Evolutionary conservation across 225 moss, liverwort and hornwort species (phyloP).

Genomic region (Straminergon stramineum): DNA sequence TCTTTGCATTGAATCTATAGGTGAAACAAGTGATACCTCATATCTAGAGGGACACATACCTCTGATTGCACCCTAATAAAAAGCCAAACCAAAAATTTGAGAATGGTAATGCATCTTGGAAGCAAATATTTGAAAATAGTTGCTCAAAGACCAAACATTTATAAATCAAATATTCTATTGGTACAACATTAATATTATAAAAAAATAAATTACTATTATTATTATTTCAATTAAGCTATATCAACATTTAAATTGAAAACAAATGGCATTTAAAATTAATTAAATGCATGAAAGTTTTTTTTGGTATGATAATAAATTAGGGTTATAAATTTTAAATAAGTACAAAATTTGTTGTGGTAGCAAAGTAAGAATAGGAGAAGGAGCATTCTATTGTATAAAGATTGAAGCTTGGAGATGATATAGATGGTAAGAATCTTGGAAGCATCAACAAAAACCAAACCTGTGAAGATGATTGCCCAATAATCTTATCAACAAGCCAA

Average conservation of each 20-base stretch:
- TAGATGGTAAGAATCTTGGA: not conserved
- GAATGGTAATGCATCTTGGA: not conserved
- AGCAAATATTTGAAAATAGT: not conserved
- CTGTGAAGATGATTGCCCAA: not conserved
- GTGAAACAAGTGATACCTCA: not conserved
- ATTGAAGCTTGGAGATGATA: not conserved
- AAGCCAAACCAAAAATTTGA: not conserved
- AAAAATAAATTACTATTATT: too few relatives aligned
- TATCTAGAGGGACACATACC: not conserved
- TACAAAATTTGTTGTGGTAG: not conserved
- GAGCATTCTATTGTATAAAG: not conserved
- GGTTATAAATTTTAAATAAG: not conserved
- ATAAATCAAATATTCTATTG: not conserved
- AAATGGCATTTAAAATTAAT: not conserved
- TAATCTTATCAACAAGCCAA: constrained; percentile 9
- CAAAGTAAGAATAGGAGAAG: not conserved
- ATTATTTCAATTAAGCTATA: not conserved
- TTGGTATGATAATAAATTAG: not conserved
- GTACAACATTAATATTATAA: not conserved
- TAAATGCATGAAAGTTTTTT: not conserved
- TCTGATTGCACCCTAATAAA: not conserved
- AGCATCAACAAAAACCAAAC: not conserved
- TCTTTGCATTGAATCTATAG: not conserved
- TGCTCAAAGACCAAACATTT: not conserved
- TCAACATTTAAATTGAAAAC: too few relatives aligned